Base-by-base conservation (phyloP, 1,284 basidiomycete species). In the Rhodotorula sp. region DNA sequence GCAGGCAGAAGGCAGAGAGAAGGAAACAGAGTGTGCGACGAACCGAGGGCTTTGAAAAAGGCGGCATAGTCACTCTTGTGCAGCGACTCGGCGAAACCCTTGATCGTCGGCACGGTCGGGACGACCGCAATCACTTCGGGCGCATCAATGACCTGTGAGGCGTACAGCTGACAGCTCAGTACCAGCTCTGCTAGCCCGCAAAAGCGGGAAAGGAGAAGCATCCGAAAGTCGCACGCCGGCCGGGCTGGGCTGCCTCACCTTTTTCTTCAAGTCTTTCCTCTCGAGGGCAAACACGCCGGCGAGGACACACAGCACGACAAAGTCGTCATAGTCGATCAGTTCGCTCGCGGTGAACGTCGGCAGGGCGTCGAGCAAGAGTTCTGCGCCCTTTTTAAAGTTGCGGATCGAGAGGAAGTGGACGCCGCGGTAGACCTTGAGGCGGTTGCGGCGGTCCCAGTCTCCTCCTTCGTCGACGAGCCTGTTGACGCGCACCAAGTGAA, bases 361-460 rank as follows among this genome's bases (percentile, higher is more conserved):
- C 14, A 97, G 84, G 0, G 94, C 92, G 77, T 97, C 94, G 62
- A 94, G 87, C 74, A 97, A 86, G 16, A 97, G 87, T 88, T 93
- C 82, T 8, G 80, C 78, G 18, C 79, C 80, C 45, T 76, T 73
- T 89, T 88, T 69, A 79, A 86, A 86, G 64, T 86, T 83, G 54
- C 95, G 90, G 70, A 94, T 90, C 26, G 92, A 92, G 49, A 97
- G 84, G 47, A 90, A 84, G 80, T 97, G 91, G 2, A 97, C 83
- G 54, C 91, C 95, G 66, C 89, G 88, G 84, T 99, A 99, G 54
- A 97, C 95, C 81, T 98, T 99, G 76, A 98, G 87, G 59, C 95
- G 87, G 81, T 98, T 99, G 47, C 94, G 87, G 67, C 97, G 85
- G 81, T 99, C 95, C 95, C 95, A 99, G 82, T 99, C 95, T 60